phyloP scores from a whole-genome alignment of 148 eudicot species.

The Linanthus parryae region DNA sequence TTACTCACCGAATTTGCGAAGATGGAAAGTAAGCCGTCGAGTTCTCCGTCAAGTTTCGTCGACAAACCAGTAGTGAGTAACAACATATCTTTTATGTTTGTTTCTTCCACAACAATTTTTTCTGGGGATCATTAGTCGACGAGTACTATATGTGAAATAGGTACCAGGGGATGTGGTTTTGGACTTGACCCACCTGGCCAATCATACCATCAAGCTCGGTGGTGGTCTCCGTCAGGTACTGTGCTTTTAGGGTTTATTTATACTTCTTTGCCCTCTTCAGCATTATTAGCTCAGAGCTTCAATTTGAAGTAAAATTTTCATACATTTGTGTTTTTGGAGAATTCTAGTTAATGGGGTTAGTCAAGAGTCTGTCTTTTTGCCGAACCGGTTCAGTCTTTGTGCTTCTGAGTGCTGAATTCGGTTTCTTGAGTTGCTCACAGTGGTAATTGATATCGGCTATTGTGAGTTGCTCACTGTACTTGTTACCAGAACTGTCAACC shows the following conservation, averaged over 20 bases:
- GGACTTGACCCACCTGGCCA: slow-evolving; percentile 54
- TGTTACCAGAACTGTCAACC: too few relatives aligned
- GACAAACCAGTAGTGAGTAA: slow-evolving; percentile 47
- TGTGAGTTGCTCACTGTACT: too few relatives aligned
- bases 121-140: not conserved
- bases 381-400: too few relatives aligned
- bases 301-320: not conserved
- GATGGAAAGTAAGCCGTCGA: slow-evolving; percentile 39
- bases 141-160: slow-evolving; percentile 17
- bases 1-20: too few relatives aligned
- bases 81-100: not conserved
- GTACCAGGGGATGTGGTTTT: slow-evolving; percentile 83
- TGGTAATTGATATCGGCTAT: too few relatives aligned
- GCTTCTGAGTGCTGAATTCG: too few relatives aligned
- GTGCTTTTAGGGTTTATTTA: not conserved
- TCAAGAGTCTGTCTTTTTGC: too few relatives aligned
- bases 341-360: too few relatives aligned
- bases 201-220: slow-evolving; percentile 78
- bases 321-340: not conserved
- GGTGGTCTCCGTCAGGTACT: slow-evolving; percentile 76
- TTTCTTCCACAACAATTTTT: not conserved
- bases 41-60: slow-evolving; percentile 28
- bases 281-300: too few relatives aligned
- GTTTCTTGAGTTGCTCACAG: too few relatives aligned
- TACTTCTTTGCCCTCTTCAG: not conserved